Evolutionary conservation across 495 filamentous ascomycete genomes (phyloP).

Genomic region (Tuber aestivum): DNA sequence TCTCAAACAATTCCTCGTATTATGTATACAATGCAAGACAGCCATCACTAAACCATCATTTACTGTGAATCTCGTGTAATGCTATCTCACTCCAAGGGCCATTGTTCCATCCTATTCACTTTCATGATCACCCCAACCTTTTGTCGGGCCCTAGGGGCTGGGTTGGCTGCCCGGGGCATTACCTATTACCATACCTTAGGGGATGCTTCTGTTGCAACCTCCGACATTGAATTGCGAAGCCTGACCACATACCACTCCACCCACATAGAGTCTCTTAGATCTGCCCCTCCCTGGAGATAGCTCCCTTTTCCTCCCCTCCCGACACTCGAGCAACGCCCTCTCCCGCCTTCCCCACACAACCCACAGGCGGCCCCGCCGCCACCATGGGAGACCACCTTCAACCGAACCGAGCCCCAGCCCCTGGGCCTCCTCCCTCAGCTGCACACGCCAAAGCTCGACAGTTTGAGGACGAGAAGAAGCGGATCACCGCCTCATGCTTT

Average conservation of each 20-base stretch:
- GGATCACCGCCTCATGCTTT: conserved; percentile 90
- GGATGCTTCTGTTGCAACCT: neutral
- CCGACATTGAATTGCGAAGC: neutral
- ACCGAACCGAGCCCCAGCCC: conserved; percentile 32
- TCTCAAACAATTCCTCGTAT: neutral
- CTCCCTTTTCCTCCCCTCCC: neutral
- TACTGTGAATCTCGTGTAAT: neutral
- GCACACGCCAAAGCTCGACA: conserved; percentile 67
- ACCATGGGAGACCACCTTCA: conserved; percentile 38
- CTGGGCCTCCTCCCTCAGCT: conserved; percentile 18
- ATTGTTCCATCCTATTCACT: neutral
- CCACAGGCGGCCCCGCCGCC: neutral
- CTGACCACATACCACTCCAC: neutral
- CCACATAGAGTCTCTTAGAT: neutral
- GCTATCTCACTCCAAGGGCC: neutral
- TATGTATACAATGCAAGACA: neutral
- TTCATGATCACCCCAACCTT: neutral
- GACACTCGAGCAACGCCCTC: neutral
- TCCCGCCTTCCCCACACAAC: neutral
- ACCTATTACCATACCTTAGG: neutral
- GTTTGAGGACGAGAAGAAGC: conserved; percentile 91
- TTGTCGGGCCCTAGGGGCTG: neutral
- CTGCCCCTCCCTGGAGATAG: neutral
- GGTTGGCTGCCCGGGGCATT: neutral
- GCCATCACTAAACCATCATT: neutral